These are phyloP conservation scores for Parafenestella ontariensis DNA, from an alignment of 2,329 filamentous ascomycete species.

Conservation along the genomic window DNA sequence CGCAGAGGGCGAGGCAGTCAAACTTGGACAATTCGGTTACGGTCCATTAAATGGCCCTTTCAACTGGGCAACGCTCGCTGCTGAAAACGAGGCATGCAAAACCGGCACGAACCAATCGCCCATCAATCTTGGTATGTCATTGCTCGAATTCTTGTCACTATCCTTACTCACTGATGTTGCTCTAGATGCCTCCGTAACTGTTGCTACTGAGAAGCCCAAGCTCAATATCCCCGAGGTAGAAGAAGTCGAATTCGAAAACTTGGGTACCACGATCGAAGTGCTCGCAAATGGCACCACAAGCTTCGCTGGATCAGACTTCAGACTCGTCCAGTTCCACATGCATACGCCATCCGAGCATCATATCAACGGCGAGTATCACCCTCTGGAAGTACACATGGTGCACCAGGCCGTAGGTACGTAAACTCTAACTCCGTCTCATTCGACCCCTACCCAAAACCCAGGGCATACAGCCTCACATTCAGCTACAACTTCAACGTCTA, in stretches of 20 bases:
- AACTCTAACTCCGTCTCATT: not conserved
- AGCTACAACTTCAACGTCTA: conserved; percentile 1
- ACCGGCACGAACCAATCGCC: conserved; percentile 62
- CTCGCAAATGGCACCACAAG: conserved; percentile 60
- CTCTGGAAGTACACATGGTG: conserved; percentile 65
- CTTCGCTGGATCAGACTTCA: conserved; percentile 51
- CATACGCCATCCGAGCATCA: conserved; percentile 67
- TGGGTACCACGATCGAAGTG: conserved; percentile 65
- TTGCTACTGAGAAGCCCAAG: conserved; percentile 37
- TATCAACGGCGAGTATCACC: conserved; percentile 57
- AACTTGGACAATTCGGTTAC: conserved; percentile 53
- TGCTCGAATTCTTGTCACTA: not conserved
- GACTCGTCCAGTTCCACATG: conserved; percentile 65
- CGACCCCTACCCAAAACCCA: not conserved
- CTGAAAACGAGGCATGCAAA: conserved; percentile 57
- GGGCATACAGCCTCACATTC: not conserved
- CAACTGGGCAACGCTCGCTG: conserved; percentile 59
- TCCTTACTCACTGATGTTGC: conserved; percentile 11
- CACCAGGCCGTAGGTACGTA: conserved; percentile 56
- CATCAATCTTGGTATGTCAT: conserved; percentile 58
- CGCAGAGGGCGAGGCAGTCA: conserved; percentile 30
- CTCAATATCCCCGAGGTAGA: conserved; percentile 52
- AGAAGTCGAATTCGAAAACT: conserved; percentile 61
- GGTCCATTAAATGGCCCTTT: conserved; percentile 56
- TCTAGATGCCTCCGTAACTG: conserved; percentile 40